A percentile compares a stretch with the other conserved stretches of the same genome.
These are phyloP conservation scores for Phytophthora fragariaefolia DNA, from an alignment of 352 stramenopile genomes.

Conservation along the genomic window DNA sequence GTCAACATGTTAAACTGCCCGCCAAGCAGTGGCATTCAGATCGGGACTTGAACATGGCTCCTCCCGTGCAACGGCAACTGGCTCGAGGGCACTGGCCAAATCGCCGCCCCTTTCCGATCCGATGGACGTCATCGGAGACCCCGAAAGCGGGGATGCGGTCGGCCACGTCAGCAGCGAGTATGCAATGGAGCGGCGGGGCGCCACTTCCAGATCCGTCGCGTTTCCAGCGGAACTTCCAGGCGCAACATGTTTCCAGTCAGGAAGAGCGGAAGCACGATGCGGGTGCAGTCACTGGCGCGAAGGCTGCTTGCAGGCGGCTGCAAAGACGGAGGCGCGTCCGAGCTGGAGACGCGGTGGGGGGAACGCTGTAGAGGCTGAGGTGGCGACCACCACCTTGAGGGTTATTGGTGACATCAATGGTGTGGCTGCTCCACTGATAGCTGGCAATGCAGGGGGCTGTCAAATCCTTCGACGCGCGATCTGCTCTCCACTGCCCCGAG, in stretches of 20 bases:
- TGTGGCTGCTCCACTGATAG: no score
- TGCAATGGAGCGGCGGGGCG: constrained; percentile 12
- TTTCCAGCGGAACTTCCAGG: constrained; percentile 27
- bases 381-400: no score
- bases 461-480: no score
- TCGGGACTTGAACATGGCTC: constrained; percentile 26
- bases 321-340: no score
- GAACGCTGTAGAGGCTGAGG: not conserved
- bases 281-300: not conserved
- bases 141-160: constrained; percentile 1
- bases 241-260: not conserved
- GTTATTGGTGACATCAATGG: no score
- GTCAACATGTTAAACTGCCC: constrained; percentile 23
- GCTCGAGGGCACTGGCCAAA: constrained; percentile 37
- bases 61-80: constrained; percentile 25
- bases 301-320: no score
- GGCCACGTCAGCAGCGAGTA: constrained; percentile 13
- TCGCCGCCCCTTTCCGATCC: constrained; percentile 31
- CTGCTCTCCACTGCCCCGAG: no score
- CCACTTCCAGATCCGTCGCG: constrained; percentile 28
- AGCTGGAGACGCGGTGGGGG: not conserved
- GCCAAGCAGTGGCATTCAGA: not conserved
- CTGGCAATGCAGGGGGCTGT: no score
- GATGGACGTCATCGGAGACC: constrained; percentile 22
- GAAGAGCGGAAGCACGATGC: constrained; percentile 5